A percentile compares a stretch with the other conserved stretches of the same genome.
These are phyloP conservation scores for Mercurialis annua DNA, from an alignment of 345 rosid species.

Conservation along the genomic window DNA sequence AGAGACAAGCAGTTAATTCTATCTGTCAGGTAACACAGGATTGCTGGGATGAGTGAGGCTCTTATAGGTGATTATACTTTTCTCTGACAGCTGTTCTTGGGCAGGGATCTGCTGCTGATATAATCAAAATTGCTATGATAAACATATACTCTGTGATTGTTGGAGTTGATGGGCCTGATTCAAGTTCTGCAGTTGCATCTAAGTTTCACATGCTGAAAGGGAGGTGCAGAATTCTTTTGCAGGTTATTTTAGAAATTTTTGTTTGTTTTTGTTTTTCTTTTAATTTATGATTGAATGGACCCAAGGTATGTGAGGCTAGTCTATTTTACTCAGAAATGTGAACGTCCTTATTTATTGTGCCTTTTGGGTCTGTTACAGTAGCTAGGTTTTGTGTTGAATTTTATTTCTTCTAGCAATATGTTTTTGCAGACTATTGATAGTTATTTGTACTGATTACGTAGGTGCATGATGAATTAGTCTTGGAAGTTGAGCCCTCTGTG, in stretches of 20 bases:
- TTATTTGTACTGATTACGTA: conserved; percentile 20
- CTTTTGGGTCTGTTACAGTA: not conserved
- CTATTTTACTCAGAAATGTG: not conserved
- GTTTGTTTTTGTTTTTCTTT: not conserved
- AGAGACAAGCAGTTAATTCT: conserved; percentile 97
- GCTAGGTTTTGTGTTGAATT: not conserved
- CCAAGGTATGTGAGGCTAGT: too few relatives aligned
- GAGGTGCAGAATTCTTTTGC: conserved; percentile 77
- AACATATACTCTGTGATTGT: conserved; percentile 56
- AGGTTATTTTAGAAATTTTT: conserved; percentile 41
- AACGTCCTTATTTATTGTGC: conserved; percentile 1
- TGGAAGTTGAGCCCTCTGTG: conserved; percentile 75
- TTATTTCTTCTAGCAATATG: not conserved
- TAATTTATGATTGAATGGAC: not conserved
- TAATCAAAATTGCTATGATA: conserved; percentile 93
- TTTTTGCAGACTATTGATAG: not conserved
- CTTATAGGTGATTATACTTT: not conserved
- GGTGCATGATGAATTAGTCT: conserved; percentile 93
- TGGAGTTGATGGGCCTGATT: conserved; percentile 37
- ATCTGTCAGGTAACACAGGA: conserved; percentile 72
- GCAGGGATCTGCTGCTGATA: conserved; percentile 97
- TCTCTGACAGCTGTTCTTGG: conserved; percentile 25
- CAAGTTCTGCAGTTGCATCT: conserved; percentile 38
- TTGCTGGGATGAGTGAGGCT: conserved; percentile 4
- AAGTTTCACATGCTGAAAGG: conserved; percentile 67